Conservation (phyloP, 352 stramenopile genomes). For the Pythium dissimile region DNA sequence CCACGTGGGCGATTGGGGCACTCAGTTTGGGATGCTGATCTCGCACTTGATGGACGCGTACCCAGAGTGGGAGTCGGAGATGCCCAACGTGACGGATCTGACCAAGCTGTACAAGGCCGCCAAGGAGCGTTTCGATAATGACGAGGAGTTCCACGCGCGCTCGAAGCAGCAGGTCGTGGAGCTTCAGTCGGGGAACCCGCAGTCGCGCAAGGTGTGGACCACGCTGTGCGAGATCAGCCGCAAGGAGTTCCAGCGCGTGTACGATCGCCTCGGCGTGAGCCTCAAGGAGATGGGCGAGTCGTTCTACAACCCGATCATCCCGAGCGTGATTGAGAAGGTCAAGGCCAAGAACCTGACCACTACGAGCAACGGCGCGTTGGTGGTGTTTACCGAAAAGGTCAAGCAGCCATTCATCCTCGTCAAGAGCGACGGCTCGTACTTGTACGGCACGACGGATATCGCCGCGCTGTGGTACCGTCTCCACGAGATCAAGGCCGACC, state of each 20-base stretch:
- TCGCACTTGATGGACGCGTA: conserved; percentile 98
- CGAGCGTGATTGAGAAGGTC: conserved; percentile 86
- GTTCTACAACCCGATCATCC: conserved; percentile 88
- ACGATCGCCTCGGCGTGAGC: conserved; percentile 71
- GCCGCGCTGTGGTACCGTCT: conserved; percentile 84
- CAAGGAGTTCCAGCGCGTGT: conserved; percentile 85
- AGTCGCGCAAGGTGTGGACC: conserved; percentile 80
- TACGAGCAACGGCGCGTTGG: conserved; percentile 87
- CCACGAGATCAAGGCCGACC: conserved; percentile 78
- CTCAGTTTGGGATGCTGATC: conserved; percentile 99
- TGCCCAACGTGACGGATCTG: conserved; percentile 97
- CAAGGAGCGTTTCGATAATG: conserved; percentile 96
- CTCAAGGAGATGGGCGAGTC: conserved; percentile 82
- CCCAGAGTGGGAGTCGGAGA: conserved; percentile 87
- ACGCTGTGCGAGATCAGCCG: conserved; percentile 83
- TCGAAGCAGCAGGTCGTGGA: conserved; percentile 97
- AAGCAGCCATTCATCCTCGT: conserved; percentile 88
- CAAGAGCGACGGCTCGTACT: conserved; percentile 82
- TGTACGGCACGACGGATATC: conserved; percentile 86
- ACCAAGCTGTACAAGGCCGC: conserved; percentile 89
- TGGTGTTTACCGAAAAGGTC: conserved; percentile 90
- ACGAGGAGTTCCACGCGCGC: conserved; percentile 95
- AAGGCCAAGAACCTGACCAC: conserved; percentile 84
- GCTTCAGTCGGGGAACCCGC: conserved; percentile 93
- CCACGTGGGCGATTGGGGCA: conserved; percentile 86